These are phyloP conservation scores for Melocanna baccifera DNA, from an alignment of 176 grass and related monocot genomes.

Conservation along the genomic window DNA sequence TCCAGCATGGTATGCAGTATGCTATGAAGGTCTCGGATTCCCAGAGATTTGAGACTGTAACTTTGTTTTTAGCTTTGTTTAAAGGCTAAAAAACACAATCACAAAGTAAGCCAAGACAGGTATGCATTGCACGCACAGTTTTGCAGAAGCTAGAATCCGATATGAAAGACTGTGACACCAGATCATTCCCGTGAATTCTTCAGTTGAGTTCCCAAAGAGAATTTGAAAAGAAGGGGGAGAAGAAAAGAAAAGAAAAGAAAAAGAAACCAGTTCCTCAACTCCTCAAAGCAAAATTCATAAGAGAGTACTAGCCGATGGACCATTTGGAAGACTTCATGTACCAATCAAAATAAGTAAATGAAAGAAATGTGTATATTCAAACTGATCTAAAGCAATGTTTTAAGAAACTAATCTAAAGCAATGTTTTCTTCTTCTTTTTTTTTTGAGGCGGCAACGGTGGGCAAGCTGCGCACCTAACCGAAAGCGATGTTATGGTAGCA, in stretches of 20 bases:
- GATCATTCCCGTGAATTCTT: constrained; percentile 12
- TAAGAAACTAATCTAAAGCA: too few relatives aligned
- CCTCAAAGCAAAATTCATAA: neutral
- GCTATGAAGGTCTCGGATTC: constrained; percentile 20
- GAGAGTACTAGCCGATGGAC: too few relatives aligned
- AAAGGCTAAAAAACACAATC: neutral
- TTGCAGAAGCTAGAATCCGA: constrained; percentile 22
- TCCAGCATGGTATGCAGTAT: neutral
- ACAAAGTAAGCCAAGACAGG: neutral
- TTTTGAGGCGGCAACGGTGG: too few relatives aligned
- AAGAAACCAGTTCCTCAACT: neutral
- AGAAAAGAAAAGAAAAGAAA: neutral
- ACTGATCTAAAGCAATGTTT: too few relatives aligned
- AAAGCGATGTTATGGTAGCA: too few relatives aligned
- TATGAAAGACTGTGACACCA: neutral
- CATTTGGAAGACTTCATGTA: too few relatives aligned
- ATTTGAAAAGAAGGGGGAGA: constrained; percentile 2
- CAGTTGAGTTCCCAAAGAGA: neutral
- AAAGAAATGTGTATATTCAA: too few relatives aligned
- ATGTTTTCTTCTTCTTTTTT: too few relatives aligned
- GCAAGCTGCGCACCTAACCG: too few relatives aligned
- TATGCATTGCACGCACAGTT: neutral
- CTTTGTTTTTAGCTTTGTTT: constrained; percentile 12
- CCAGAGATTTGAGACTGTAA: constrained; percentile 19
- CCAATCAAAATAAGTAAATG: too few relatives aligned